Base-by-base conservation (phyloP, 1,284 basidiomycete genomes). In the Puccinia hordei region DNA sequence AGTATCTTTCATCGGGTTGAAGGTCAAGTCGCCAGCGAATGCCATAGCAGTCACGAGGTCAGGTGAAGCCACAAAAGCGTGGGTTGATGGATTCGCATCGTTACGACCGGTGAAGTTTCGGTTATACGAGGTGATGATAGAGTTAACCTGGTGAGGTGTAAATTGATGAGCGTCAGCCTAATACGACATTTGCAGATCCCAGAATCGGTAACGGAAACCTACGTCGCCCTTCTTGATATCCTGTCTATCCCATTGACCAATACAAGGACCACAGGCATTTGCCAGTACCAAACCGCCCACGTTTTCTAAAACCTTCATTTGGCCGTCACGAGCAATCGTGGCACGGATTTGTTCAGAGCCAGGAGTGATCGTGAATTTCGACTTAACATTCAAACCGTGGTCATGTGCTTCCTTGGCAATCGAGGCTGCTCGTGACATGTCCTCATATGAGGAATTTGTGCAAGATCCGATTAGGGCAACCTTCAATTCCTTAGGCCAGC, bases 401-500 rank as follows among this genome's bases (percentile, higher is more conserved):
- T 88, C 88, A 77, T 90, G 87, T 82, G 95, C 97, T 88, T 99
- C 91, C 84, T 90, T 90, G 83, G 93, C 95, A 85, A 99, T 98
- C 76, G 92, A 92, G 69, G 95, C 95, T 63, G 95, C 93, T 85
- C 97, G 94, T 71, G 93, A 93, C 96, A 99, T 98, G 88, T 99
- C 97, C 88, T 99, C 97, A 87, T 99, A 99, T 41, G 97, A 99
- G 73, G 96, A 99, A 91, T 99, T 99, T 87, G 97, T 99, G 92
- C 96, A 99, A 73, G 97, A 99, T 81, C 97, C 96, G 86, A 99
- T 99, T 81, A 99, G 91, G 82, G 91, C 93, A 84, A 98, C 97
- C 89, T 94, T 95, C 88, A 99, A 91, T 87, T 99, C 96, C 82
- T 91, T 88, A 69, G 96, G 96, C 96, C 97, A 99, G 87, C 90